phyloP scores from a whole-genome alignment of 257 asterid genomes.

The Lavandula angustifolia region DNA sequence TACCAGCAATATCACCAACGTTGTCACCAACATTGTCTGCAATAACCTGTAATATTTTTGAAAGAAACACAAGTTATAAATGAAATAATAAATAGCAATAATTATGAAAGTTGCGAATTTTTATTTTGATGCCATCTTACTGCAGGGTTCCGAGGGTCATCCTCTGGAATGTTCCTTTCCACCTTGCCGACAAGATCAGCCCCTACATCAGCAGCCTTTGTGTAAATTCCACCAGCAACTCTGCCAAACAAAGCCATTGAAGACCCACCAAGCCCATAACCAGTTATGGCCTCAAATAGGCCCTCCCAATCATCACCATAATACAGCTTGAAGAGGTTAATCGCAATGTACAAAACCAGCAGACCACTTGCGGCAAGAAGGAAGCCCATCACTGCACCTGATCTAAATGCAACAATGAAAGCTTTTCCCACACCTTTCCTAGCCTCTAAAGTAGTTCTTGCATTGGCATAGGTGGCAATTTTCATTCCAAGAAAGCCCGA shows the following conservation, averaged over 20 bases:
- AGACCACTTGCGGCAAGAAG: conserved; percentile 60
- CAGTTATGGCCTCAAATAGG: conserved; percentile 54
- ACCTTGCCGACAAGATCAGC: conserved; percentile 60
- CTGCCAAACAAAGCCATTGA: conserved; percentile 58
- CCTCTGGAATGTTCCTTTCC: conserved; percentile 50
- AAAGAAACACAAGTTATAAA: conserved; percentile 5
- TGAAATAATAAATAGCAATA: not conserved
- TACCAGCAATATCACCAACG: conserved; percentile 70
- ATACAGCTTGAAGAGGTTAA: conserved; percentile 47
- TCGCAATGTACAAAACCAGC: conserved; percentile 43
- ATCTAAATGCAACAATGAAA: conserved; percentile 45
- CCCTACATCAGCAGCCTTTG: conserved; percentile 61
- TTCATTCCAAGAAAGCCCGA: conserved; percentile 63
- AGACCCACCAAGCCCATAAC: conserved; percentile 61
- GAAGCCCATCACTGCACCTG: conserved; percentile 59
- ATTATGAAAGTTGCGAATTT: not conserved
- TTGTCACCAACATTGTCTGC: conserved; percentile 71
- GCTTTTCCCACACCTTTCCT: conserved; percentile 54
- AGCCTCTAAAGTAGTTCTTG: conserved; percentile 52
- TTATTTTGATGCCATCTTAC: conserved; percentile 24
- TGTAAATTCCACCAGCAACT: conserved; percentile 59
- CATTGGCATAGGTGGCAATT: conserved; percentile 56
- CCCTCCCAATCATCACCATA: conserved; percentile 60
- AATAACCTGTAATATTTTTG: conserved; percentile 48
- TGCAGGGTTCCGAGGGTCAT: conserved; percentile 57